These are phyloP conservation scores for Puya raimondii DNA, from an alignment of 176 grass and related monocot species.

Conservation along the genomic window DNA sequence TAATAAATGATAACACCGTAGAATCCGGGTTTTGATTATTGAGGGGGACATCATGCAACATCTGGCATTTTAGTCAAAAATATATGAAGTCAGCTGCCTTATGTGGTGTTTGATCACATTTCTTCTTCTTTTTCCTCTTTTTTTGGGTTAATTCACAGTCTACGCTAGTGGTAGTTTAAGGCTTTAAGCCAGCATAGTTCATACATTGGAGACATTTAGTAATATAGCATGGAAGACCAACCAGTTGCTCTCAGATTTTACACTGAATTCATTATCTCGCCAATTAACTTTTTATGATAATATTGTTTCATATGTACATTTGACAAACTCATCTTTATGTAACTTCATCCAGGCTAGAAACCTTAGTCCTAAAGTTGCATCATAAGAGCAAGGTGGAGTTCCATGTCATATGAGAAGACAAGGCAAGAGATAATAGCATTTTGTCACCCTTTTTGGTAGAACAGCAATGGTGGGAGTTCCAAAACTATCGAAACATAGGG, in stretches of 20 bases:
- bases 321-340: not conserved
- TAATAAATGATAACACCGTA: not conserved
- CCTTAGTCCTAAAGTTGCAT: constrained; percentile 23
- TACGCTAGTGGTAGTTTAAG: too few species aligned
- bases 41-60: not conserved
- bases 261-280: not conserved
- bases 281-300: constrained; percentile 1
- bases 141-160: too few species aligned
- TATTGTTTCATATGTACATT: constrained; percentile 12
- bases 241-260: too few species aligned
- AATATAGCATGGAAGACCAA: too few species aligned
- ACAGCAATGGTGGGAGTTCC: constrained; percentile 30
- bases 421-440: constrained; percentile 14
- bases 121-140: too few species aligned
- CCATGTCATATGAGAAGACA: constrained; percentile 30
- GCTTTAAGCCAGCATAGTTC: too few species aligned
- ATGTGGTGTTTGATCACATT: too few species aligned
- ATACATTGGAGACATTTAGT: too few species aligned
- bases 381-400: constrained; percentile 24
- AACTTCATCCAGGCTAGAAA: not conserved
- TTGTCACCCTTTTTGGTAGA: constrained; percentile 32
- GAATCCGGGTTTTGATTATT: not conserved
- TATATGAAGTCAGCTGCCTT: not conserved
- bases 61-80: not conserved
- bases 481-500: constrained; percentile 38